phyloP scores from a whole-genome alignment of 352 stramenopile species.

The Phytopythium kandeliae region DNA sequence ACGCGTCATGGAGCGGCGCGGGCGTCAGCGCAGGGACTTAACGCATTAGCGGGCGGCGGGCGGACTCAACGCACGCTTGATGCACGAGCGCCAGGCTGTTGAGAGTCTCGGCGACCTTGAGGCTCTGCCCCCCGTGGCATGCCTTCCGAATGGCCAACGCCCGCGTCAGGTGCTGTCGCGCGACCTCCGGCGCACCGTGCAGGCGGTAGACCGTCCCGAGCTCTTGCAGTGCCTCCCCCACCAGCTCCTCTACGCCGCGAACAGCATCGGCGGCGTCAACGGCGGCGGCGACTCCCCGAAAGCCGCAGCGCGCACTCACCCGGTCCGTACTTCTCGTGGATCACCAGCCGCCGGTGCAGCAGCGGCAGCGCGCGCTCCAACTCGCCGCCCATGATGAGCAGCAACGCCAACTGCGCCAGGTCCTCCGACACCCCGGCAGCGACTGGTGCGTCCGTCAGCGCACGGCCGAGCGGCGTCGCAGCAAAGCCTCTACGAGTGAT shows the following conservation, averaged over 20 bases:
- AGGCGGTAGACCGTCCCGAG: slow-evolving; percentile 69
- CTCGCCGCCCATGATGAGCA: slow-evolving; percentile 65
- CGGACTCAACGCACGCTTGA: slow-evolving; percentile 41
- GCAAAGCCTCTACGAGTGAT: neutral
- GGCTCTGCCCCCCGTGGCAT: slow-evolving; percentile 46
- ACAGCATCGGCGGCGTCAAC: neutral
- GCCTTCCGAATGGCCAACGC: slow-evolving; percentile 37
- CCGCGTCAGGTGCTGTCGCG: slow-evolving; percentile 53
- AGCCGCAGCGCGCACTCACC: slow-evolving; percentile 14
- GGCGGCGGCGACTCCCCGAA: neutral
- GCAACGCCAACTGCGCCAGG: slow-evolving; percentile 55
- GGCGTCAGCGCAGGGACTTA: too few relatives aligned
- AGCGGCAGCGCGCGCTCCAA: slow-evolving; percentile 60
- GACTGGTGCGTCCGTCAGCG: slow-evolving; percentile 19
- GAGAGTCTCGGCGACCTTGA: slow-evolving; percentile 74
- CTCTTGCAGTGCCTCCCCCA: slow-evolving; percentile 57
- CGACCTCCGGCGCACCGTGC: slow-evolving; percentile 37
- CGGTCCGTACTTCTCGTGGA: slow-evolving; percentile 74
- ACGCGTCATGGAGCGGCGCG: too few relatives aligned
- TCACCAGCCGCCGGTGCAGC: slow-evolving; percentile 72
- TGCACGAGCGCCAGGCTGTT: slow-evolving; percentile 65
- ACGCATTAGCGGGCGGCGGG: too few relatives aligned
- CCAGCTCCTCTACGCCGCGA: slow-evolving; percentile 30
- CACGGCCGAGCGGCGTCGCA: too few relatives aligned
- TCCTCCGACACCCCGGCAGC: slow-evolving; percentile 48